These are phyloP conservation scores for Salix exigua DNA, from an alignment of 345 rosid genomes.

Conservation along the genomic window DNA sequence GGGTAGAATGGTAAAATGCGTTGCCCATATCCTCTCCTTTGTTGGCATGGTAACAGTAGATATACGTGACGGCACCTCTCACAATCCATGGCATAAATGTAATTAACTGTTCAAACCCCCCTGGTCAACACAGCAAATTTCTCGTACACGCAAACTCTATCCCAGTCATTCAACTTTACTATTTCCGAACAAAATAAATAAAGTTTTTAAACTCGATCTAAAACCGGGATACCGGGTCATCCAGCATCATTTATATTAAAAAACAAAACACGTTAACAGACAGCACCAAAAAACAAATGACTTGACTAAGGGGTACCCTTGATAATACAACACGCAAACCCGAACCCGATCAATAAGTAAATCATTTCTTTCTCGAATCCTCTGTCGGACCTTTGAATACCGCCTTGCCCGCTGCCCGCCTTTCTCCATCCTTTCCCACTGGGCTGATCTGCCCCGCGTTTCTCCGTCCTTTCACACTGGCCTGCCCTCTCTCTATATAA, in stretches of 20 bases:
- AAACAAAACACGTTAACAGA: no score
- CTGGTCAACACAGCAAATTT: not conserved
- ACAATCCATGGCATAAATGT: not conserved
- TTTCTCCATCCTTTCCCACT: conserved; percentile 20
- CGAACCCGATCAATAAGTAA: not conserved
- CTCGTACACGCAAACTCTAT: not conserved
- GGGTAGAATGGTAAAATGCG: no score
- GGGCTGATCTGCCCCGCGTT: conserved; percentile 6
- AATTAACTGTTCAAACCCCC: not conserved
- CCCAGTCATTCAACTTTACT: not conserved
- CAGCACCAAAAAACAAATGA: no score
- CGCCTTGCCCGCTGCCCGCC: no score
- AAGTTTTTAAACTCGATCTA: no score
- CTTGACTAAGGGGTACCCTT: no score
- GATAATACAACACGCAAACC: not conserved
- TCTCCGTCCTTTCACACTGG: not conserved
- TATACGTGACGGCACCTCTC: not conserved
- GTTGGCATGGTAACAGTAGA: no score
- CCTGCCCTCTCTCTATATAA: not conserved
- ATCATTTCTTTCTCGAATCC: not conserved
- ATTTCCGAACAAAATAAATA: not conserved
- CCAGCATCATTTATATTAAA: no score
- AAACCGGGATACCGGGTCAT: no score
- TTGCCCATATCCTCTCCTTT: no score
- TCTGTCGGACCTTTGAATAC: no score